Percentiles rank a stretch among this genome's conserved stretches.
These are phyloP conservation scores for Stephania japonica DNA, from an alignment of 164 flowering plant species.

Conservation along the genomic window DNA sequence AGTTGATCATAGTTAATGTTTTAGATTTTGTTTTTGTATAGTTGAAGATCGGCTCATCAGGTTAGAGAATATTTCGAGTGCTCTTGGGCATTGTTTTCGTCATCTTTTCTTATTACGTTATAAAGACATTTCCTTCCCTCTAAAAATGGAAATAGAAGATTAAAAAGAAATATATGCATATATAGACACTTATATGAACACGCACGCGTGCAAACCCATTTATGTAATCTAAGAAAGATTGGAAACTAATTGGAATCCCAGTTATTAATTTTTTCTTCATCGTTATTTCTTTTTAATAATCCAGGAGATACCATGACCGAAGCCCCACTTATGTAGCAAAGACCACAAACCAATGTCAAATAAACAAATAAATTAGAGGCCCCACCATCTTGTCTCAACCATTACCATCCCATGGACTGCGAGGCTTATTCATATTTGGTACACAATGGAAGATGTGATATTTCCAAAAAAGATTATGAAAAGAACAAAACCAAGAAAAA, in stretches of 20 bases:
- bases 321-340: neutral
- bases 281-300: neutral
- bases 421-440: neutral
- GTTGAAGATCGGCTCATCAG: too few relatives aligned
- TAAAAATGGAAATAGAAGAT: neutral
- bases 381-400: neutral
- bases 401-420: neutral
- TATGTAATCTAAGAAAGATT: neutral
- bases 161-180: neutral
- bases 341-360: too few relatives aligned
- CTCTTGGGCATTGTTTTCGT: too few relatives aligned
- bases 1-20: too few relatives aligned
- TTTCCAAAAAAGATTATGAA: neutral
- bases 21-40: too few relatives aligned
- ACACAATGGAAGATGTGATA: neutral
- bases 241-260: neutral
- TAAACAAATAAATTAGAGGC: too few relatives aligned
- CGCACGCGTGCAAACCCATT: neutral
- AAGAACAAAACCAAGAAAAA: neutral
- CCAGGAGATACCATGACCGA: neutral
- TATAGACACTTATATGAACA: neutral
- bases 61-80: too few relatives aligned
- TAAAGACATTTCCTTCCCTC: neutral
- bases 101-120: too few relatives aligned
- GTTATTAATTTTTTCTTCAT: neutral